phyloP scores from a whole-genome alignment of 1,284 basidiomycete genomes.

The Cerioporus squamosus region DNA sequence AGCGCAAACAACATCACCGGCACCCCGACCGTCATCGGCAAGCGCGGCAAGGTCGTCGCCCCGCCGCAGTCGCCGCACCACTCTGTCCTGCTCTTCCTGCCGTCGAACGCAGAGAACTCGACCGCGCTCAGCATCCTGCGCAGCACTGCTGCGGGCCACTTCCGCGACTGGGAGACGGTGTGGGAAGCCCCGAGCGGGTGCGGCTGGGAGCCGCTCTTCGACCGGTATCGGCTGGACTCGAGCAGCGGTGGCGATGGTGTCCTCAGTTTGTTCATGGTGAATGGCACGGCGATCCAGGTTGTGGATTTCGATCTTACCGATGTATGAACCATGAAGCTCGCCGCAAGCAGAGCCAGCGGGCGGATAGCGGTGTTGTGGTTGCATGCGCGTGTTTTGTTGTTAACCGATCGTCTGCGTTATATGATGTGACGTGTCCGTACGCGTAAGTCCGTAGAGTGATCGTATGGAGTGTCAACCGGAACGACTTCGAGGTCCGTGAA shows the following conservation, averaged over 20 bases:
- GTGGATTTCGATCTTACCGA: slow-evolving; percentile 35
- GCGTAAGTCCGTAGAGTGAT: too few species aligned
- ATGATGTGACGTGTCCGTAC: too few species aligned
- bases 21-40: slow-evolving; percentile 46
- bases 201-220: slow-evolving; percentile 43
- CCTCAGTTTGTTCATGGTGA: slow-evolving; percentile 43
- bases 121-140: slow-evolving; percentile 41
- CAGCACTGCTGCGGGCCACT: slow-evolving; percentile 40
- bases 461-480: too few species aligned
- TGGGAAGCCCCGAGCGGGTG: slow-evolving; percentile 41
- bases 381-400: too few species aligned
- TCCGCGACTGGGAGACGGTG: slow-evolving; percentile 42
- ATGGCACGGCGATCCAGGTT: slow-evolving; percentile 40
- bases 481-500: too few species aligned
- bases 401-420: too few species aligned
- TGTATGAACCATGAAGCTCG: slow-evolving; percentile 5
- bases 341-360: too few species aligned
- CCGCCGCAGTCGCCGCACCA: slow-evolving; percentile 20
- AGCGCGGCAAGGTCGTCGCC: slow-evolving; percentile 44
- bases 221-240: slow-evolving; percentile 37
- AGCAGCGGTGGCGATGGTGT: slow-evolving; percentile 33
- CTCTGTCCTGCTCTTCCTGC: slow-evolving; percentile 40
- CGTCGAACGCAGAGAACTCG: slow-evolving; percentile 43
- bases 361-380: too few species aligned
- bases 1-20: slow-evolving; percentile 43